Base-by-base conservation (phyloP, 2,329 filamentous ascomycete genomes). In the Pseudogymnoascus sp. region DNA sequence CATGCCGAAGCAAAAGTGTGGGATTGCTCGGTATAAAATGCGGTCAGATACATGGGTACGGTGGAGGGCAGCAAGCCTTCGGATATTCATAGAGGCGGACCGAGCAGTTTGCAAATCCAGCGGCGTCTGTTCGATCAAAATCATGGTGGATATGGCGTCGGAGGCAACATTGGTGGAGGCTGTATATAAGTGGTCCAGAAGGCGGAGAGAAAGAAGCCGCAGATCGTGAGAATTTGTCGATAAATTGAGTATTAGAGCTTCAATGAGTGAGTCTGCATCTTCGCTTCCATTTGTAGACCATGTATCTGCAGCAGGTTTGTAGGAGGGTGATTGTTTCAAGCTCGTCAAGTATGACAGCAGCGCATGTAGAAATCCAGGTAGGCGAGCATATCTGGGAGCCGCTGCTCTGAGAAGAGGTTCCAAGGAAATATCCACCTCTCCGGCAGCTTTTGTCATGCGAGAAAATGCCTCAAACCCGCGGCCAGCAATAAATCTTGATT, bases 1-100 rank as follows among this genome's bases (percentile, higher is more conserved):
- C 75, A 97, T 83, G 59, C 95, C 95, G 69, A 97, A 96, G 69
- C 91, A 87, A 70, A 93, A 97, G 0, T 85, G 82, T 0, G 93
- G 90, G 31, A 97, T 82, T 5, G 91, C 85, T 69, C 83, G 81
- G 63, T 83, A 80, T 66, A 96, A 77, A 84, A 88, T 90, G 1
- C 83, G 83, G 38, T 83, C 80, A 1, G 83, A 77, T 5, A 82
- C 76, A 71, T 95, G 96, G 31, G 76, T 76, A 61, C 81, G 77
- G 12, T 75, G 75, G 18, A 80, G 73, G 14, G 81, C 76, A 1
- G 82, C 88, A 7, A 74, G 81, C 70, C 91, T 92, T 55, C 93
- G 88, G 61, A 97, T 83, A 65, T 93, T 87, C 83, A 97, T 96
- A 1, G 90, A 88, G 35, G 96, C 84, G 16, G 85, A 85, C 62